Evolutionary conservation across 306 rosid species (phyloP), one percentile per base, ranked within the genome.

Genomic region (Rosa rugosa): DNA sequence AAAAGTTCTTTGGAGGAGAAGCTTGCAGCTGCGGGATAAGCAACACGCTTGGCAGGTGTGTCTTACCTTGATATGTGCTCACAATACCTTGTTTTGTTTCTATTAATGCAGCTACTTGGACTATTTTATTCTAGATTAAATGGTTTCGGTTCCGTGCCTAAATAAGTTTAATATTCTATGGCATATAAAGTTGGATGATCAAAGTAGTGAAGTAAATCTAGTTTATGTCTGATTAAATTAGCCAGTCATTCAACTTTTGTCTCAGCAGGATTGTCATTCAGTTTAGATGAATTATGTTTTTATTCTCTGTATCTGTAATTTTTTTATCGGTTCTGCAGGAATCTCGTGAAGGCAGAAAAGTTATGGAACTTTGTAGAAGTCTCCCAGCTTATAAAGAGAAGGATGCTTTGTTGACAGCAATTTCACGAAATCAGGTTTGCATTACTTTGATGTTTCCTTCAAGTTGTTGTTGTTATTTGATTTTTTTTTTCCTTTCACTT

Each of bases 41-140:
- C 98, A 93, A 85, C 89, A 78, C 74, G 85, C 89, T 80, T 91
- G 98, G 98, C 94, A 92, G 99, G 99, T 93, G 69, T 81, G 77
- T 80, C 70, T 76, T 49, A 41, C 36, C 63, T 38, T 63, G 41
- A 31, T 47, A 27, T 63, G n/a, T 68, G 45, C 36, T 27, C 27
- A 47, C 62, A 54, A 72, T 73, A 56, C 49, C 78, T 46, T 45
- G 56, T 36, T 23, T 45, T 10, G 23, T 60, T 27, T 56, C 44
- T 25, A n/a, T 13, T 42, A 14, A 62, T 25, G 23, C 45, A 17
- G 31, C 11, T 70, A 23, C n/a, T 45, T 45, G 8, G 40, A 22
- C 6, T 44, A 69, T 69, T 69, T 68, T 68, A 42, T 9, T 68
- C 11, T n/a, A 5, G 50, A 1, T 40, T 22, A 68, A 20, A n/a